Percentiles rank a stretch among this genome's conserved stretches.
Conservation (phyloP, 164 flowering plant species). For the Vitis rupestris region DNA sequence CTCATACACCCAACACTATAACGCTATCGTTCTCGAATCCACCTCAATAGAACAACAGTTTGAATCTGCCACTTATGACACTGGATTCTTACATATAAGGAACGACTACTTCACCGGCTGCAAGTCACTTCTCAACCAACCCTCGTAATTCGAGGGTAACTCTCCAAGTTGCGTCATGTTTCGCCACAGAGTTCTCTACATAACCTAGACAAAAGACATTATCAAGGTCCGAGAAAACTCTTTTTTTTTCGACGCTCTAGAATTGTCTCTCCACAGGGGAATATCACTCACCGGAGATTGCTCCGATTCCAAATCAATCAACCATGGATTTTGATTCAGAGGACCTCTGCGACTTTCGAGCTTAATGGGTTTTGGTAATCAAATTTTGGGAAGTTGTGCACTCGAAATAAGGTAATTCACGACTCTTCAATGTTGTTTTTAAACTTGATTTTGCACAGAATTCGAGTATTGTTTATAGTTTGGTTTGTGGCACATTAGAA, state of each 20-base stretch:
- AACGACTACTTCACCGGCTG: slow-evolving; percentile 25
- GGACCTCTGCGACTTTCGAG: slow-evolving; percentile 2
- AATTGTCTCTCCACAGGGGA: neutral
- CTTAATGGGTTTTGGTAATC: slow-evolving; percentile 38
- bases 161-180: neutral
- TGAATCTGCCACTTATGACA: neutral
- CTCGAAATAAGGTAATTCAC: slow-evolving; percentile 5
- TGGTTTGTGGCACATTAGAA: slow-evolving; percentile 34
- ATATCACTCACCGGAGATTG: neutral
- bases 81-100: neutral
- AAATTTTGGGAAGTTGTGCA: slow-evolving; percentile 31
- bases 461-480: slow-evolving; percentile 18
- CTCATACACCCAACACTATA: slow-evolving; percentile 22
- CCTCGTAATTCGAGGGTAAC: neutral
- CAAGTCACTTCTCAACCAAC: slow-evolving; percentile 5
- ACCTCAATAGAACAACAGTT: neutral
- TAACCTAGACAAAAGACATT: slow-evolving; percentile 3
- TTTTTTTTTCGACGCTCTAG: neutral
- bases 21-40: slow-evolving; percentile 15
- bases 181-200: neutral
- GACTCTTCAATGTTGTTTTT: slow-evolving; percentile 19
- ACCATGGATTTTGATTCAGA: slow-evolving; percentile 8
- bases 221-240: slow-evolving; percentile 8
- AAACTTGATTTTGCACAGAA: slow-evolving; percentile 27
- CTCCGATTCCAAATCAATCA: slow-evolving; percentile 9